A percentile compares a stretch with the other conserved stretches of the same genome.
Conservation (phyloP, 2,329 filamentous ascomycete genomes). For the Didymosphaeria variabile region DNA sequence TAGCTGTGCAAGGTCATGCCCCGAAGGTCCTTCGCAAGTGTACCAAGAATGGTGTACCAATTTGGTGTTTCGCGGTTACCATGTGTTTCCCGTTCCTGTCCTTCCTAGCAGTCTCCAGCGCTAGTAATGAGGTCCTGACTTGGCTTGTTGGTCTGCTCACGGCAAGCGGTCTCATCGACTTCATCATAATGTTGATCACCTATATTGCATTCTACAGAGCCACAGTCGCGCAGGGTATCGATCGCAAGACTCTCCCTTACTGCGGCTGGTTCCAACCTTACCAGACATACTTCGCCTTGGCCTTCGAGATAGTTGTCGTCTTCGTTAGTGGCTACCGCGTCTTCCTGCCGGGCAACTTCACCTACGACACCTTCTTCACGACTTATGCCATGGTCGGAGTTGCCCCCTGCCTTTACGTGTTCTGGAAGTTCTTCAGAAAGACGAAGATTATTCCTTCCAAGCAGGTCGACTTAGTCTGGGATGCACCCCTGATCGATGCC, state of each 20-base stretch:
- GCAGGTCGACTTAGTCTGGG: constrained; percentile 59
- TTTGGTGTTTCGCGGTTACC: constrained; percentile 75
- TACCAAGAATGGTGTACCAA: constrained; percentile 72
- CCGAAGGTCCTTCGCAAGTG: constrained; percentile 66
- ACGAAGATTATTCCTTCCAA: constrained; percentile 63
- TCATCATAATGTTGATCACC: constrained; percentile 63
- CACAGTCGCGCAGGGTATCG: constrained; percentile 58
- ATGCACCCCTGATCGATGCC: constrained; percentile 51
- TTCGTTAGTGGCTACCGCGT: constrained; percentile 64
- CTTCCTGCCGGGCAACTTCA: constrained; percentile 59
- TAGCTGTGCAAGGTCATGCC: constrained; percentile 63
- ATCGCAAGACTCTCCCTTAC: constrained; percentile 60
- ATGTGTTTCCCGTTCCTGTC: constrained; percentile 74
- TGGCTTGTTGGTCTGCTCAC: constrained; percentile 80
- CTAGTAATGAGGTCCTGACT: constrained; percentile 71
- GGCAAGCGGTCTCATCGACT: constrained; percentile 67
- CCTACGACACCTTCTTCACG: constrained; percentile 61
- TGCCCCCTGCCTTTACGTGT: constrained; percentile 61
- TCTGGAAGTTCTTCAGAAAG: constrained; percentile 71
- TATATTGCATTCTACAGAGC: constrained; percentile 68
- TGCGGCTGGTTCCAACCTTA: constrained; percentile 59
- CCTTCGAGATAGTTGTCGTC: constrained; percentile 59
- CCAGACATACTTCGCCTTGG: constrained; percentile 60
- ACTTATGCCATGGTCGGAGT: constrained; percentile 65
- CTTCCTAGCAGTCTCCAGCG: constrained; percentile 76